Percentiles rank a stretch among this genome's conserved stretches.
Conservation (phyloP, 2,329 filamentous ascomycete species). For the Diaporthe longicolla region DNA sequence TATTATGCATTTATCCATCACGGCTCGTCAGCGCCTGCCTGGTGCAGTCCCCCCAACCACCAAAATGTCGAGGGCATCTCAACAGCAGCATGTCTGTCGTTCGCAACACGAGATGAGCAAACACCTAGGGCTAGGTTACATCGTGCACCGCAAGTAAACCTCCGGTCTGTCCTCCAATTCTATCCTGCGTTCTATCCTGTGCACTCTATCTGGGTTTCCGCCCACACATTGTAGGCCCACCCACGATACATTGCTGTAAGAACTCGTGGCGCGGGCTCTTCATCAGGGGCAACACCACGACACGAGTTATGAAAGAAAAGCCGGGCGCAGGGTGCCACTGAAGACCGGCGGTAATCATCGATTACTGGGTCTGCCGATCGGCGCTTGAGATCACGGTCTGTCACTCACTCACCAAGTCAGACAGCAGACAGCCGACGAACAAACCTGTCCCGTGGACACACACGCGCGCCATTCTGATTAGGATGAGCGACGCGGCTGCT, state of each 20-base stretch:
- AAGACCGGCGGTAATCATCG: slow-evolving; percentile 24
- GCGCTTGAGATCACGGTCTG: slow-evolving; percentile 4
- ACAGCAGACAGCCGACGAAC: neutral
- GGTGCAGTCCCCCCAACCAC: slow-evolving; percentile 15
- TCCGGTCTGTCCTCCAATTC: neutral
- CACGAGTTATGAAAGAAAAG: neutral
- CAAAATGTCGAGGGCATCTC: neutral
- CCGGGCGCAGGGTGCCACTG: slow-evolving; percentile 4
- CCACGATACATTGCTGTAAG: neutral
- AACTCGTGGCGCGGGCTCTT: neutral
- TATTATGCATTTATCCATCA: slow-evolving; percentile 33
- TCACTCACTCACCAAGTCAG: neutral
- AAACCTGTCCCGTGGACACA: neutral
- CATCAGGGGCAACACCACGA: neutral
- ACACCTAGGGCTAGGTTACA: neutral
- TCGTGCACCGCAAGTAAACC: slow-evolving; percentile 17
- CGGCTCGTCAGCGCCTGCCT: neutral
- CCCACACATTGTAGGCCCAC: neutral
- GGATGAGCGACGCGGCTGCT: slow-evolving; percentile 20
- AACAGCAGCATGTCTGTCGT: slow-evolving; percentile 3
- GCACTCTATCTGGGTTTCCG: neutral
- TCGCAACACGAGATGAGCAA: neutral
- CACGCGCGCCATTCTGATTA: slow-evolving; percentile 3
- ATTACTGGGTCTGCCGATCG: slow-evolving; percentile 26
- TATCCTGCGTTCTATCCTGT: neutral